Evolutionary conservation across 164 flowering plant genomes (phyloP), one percentile per base, ranked within the genome.

Genomic region (Euptelea pleiosperma): DNA sequence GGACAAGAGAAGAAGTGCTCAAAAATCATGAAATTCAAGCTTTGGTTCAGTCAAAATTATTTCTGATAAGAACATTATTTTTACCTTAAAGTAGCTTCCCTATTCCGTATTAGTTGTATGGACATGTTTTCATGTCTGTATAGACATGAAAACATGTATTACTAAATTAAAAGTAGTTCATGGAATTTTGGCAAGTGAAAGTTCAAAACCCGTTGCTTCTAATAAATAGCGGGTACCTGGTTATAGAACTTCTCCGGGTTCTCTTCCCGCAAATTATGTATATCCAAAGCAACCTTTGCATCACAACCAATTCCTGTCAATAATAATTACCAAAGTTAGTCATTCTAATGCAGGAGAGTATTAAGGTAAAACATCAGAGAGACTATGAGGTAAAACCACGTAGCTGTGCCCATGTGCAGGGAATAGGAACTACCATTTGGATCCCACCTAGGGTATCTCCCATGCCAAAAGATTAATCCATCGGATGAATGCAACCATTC

Each of bases 211-310:
- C 43, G 16, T 0, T 26, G 31, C 11, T n/a, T n/a, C 8, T 3
- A 16, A 4, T 22, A 53, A 54, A 26, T 34, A 47, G 7, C 4
- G 1, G 1, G 3, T 72, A 92, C 99, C 97, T 94, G 99, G 61
- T 86, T 94, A 68, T 89, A 91, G 65, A 94, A 94, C 76, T 81
- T 89, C 61, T 91, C 99, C 5, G 98, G 99, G 60, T 94, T 94
- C 76, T 94, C 98, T 75, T 94, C 97, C 34, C 99, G 83, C 58
- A 94, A 55, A 77, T 85, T 91, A 73, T 94, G 99, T 48, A 94
- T 91, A 54, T 94, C 98, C 53, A 91, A 55, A 48, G 97, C 97
- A 75, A 94, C 98, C 80, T 89, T 94, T 45, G 99, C 99, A 78
- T 94, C 99, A 72, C 96, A 89, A 0, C 99, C 99, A 35, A 73